Evolutionary conservation across 345 rosid species (phyloP), one percentile per base, ranked within the genome.

Genomic region (Iberis pinnata): DNA sequence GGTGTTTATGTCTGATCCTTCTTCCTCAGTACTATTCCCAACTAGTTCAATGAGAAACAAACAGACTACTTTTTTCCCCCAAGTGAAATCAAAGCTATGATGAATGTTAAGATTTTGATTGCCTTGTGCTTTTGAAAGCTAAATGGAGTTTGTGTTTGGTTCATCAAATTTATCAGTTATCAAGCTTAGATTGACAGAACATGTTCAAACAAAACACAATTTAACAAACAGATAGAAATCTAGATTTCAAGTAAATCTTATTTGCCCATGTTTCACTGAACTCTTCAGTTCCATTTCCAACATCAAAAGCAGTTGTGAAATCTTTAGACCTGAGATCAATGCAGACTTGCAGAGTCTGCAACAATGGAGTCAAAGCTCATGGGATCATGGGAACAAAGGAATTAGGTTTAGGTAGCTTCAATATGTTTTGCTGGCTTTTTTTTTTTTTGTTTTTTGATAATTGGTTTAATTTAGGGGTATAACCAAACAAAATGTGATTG

Each of bases 1-100:
- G 96, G 96, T 31, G 74, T 88, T 69, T 92, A 92, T 62, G 96
- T 92, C 43, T 92, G 70, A 72, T 68, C 45, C 44, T 4, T 10
- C 9, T 49, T 32, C 58, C 12, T 49, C 56, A 19, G 7, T 39
- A 22, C 38, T 40, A 20, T 56, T 49, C 45, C 39, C 33, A 32
- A 14, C 45, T 65, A 48, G 38, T 41, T 18, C 15, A 16, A 18
- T 29, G 36, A 18, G 10, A 29, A 29, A 29, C 10, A 10, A 6
- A 56, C 18, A 45, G 18, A 38, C n/a, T 29, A 5, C 43, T 18
- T 2, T 37, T 18, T 12, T 22, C 35, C 54, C 42, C 38, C 1
- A 58, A 24, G 24, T 43, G 20, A 64, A 37, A 29, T 49, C 40
- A 41, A 51, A 57, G 13, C 41, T 49, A 31, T 49, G 49, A 43